A percentile compares a stretch with the other conserved stretches of the same genome.
These are phyloP conservation scores for Penicillium sp. DNA, from an alignment of 2,329 filamentous ascomycete species.

Conservation along the genomic window DNA sequence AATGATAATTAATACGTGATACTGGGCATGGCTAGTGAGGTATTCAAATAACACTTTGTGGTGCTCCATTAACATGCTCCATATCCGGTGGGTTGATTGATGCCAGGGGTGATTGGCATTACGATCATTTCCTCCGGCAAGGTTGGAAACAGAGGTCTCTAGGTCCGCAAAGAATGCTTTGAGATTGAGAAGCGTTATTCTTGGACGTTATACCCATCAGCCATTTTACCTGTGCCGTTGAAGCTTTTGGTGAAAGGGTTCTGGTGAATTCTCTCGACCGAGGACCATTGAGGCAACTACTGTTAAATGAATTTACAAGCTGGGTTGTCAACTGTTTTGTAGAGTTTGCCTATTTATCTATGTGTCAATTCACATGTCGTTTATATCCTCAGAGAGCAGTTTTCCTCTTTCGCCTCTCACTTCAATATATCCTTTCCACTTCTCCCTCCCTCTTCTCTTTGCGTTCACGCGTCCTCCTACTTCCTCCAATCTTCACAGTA, in stretches of 20 bases:
- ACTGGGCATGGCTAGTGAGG: too few relatives aligned
- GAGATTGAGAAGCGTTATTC: too few relatives aligned
- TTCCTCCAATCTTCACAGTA: neutral
- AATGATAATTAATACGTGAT: too few relatives aligned
- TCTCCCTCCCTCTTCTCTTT: neutral
- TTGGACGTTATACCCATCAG: neutral
- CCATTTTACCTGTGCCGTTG: neutral
- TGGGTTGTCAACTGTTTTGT: neutral
- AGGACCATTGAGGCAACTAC: too few relatives aligned
- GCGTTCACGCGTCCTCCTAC: neutral
- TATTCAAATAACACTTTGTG: too few relatives aligned
- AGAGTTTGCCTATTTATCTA: neutral
- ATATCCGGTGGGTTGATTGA: too few relatives aligned
- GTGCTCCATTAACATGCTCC: too few relatives aligned
- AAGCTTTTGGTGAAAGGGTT: neutral
- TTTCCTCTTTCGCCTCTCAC: neutral
- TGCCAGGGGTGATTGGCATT: too few relatives aligned
- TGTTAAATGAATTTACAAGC: neutral
- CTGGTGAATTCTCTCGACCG: neutral
- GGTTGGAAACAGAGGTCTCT: too few relatives aligned
- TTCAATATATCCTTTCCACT: conserved; percentile 7
- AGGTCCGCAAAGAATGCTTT: too few relatives aligned
- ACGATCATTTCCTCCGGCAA: too few relatives aligned
- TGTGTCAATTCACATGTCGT: neutral
- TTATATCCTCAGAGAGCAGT: neutral